These are phyloP conservation scores for Calonectria pseudoreteaudii DNA, from an alignment of 2,329 filamentous ascomycete genomes.

Conservation along the genomic window DNA sequence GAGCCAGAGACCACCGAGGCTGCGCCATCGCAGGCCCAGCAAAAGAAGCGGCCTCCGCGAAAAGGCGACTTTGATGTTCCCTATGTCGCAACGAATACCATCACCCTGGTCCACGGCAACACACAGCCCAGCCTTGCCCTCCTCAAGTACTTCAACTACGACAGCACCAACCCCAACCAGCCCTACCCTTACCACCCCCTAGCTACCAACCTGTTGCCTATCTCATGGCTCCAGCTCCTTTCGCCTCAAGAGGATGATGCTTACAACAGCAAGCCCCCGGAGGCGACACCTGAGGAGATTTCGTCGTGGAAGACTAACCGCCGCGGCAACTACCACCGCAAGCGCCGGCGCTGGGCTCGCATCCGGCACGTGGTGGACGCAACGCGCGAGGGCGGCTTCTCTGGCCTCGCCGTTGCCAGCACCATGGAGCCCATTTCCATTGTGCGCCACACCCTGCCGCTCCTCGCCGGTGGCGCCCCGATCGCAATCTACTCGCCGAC, in stretches of 20 bases:
- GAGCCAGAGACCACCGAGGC: constrained; percentile 21
- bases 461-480: constrained; percentile 85
- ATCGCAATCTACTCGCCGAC: constrained; percentile 87
- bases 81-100: constrained; percentile 78
- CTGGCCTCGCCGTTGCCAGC: constrained; percentile 85
- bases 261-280: constrained; percentile 75
- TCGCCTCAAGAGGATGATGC: constrained; percentile 80
- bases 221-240: constrained; percentile 94
- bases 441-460: constrained; percentile 79
- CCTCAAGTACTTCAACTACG: constrained; percentile 90
- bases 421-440: constrained; percentile 85
- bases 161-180: constrained; percentile 72
- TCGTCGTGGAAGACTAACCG: constrained; percentile 83
- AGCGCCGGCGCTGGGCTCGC: constrained; percentile 84
- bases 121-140: constrained; percentile 89
- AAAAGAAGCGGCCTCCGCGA: constrained; percentile 43
- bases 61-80: constrained; percentile 70
- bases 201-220: constrained; percentile 80
- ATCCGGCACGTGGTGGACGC: constrained; percentile 79
- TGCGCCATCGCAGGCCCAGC: constrained; percentile 29
- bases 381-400: constrained; percentile 80
- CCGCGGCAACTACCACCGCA: constrained; percentile 87
- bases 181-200: constrained; percentile 79
- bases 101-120: constrained; percentile 84
- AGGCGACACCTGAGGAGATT: constrained; percentile 70